These are phyloP conservation scores for Brassica carinata DNA, from an alignment of 345 rosid species.

Conservation along the genomic window DNA sequence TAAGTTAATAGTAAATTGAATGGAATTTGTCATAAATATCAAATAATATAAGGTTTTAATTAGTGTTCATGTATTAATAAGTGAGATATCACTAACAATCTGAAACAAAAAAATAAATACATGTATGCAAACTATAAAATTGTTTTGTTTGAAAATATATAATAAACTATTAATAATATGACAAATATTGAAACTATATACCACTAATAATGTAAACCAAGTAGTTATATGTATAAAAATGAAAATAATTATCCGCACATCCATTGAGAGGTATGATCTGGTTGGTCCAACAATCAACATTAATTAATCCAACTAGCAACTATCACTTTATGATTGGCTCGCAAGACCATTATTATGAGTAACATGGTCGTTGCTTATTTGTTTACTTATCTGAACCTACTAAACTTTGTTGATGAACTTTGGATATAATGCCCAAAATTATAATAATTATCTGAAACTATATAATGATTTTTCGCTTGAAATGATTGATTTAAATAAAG, in stretches of 20 bases:
- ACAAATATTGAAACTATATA: no score
- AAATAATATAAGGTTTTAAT: no score
- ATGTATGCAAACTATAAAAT: no score
- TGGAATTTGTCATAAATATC: no score
- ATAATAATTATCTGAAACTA: background rate
- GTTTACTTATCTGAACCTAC: conserved; percentile 24
- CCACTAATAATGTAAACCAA: no score
- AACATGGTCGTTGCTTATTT: conserved; percentile 37
- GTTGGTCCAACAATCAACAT: conserved; percentile 42
- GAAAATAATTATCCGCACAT: background rate
- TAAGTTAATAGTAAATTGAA: no score
- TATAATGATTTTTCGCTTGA: background rate
- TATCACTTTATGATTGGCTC: conserved; percentile 41
- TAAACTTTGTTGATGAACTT: conserved; percentile 16
- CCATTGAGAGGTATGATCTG: conserved; percentile 27
- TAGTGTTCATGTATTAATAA: no score
- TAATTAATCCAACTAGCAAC: conserved; percentile 40
- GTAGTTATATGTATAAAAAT: no score
- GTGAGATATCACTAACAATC: no score
- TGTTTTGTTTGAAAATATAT: no score
- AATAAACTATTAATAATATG: no score
- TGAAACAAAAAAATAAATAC: no score
- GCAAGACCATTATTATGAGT: conserved; percentile 36
- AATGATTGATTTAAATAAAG: background rate
- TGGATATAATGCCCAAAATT: conserved; percentile 5